Evolutionary conservation across 129 eudicot genomes (phyloP), one percentile per base, ranked within the genome.

Genomic region (Artemisia argyi): DNA sequence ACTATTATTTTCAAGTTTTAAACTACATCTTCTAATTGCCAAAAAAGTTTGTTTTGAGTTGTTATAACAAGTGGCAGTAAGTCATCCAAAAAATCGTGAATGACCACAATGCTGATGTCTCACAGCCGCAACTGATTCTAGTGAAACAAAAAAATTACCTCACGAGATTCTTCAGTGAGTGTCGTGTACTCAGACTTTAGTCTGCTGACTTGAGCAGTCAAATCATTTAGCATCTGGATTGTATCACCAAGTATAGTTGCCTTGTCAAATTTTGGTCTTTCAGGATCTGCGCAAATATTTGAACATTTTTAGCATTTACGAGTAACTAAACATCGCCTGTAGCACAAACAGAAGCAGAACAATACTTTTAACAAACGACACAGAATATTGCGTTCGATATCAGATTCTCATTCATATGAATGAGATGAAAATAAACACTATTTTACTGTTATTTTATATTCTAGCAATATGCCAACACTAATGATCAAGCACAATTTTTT

Each of bases 251-350:
- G 89, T 82, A 92, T 87, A 70, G 98, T 85, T 62, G 95, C 96
- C 82, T 92, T 92, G 86, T 92, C 98, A 76, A 89, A 87, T 75
- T 87, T 92, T 51, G 98, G 98, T 83, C 98, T 83, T 48, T 92
- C 98, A 14, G 95, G 91, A 83, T 92, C 98, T 92, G 94, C 82
- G 75, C 60, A 76, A 48, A 69, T 20, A 30, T 16, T 13, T 61
- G 30, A 59, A 61, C 68, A 56, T 52, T 58, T 65, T 65, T 50
- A 78, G 71, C 69, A 60, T 39, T 24, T n/a, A n/a, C n/a, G n/a
- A n/a, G n/a, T n/a, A 70, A 58, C 52, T 48, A 48, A 69, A 58
- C 32, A 55, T 75, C 62, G 64, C 60, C 59, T 65, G 55, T 2
- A 39, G 13, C 17, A 65, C 20, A 74, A 20, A 20, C 22, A 20